Base-by-base conservation (phyloP, 139 green algal genomes). In the Haematococcus lacustris region DNA sequence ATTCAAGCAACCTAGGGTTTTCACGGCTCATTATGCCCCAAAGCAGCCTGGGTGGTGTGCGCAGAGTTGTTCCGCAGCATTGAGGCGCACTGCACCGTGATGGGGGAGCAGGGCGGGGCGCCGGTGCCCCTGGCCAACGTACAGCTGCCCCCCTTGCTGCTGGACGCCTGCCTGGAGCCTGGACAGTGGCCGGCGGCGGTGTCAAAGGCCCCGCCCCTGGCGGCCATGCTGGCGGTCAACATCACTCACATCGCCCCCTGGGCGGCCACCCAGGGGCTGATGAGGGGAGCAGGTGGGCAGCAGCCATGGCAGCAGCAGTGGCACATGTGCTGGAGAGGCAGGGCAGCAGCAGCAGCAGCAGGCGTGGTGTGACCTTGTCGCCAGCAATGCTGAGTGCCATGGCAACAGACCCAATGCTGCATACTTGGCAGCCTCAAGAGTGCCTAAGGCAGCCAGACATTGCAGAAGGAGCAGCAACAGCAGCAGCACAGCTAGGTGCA, bases 221-320 rank as follows among this genome's bases (percentile, higher is more conserved):
- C 35, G 26, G 65, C 13, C 21, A 21, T 87, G 2, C 3, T 85
- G 34, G 72, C 37, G 38, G 62, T 77, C 50, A 88, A 87, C 68
- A 79, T 87, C 78, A 78, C 60, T 34, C 85, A 90, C 80, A 90
- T 90, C 64, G 67, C 51, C 0, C 83, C 85, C 0, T 80, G 78
- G 78, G 66, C 37, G 28, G 78, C 75, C 5, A 90, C 83, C 0
- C 38, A 51, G 32, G 85, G 85, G 0, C 68, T 90, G 41, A 30
- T 89, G 34, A 1, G 0, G 13, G 83, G 83, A 9, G 83, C 85
- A 0, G 82, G 70, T 35, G 37, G 37, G 25, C n/a, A n/a, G n/a
- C n/a, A n/a, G n/a, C n/a, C n/a, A n/a, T n/a, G n/a, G n/a, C n/a
- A n/a, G n/a, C n/a, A n/a, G n/a, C n/a, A n/a, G n/a, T n/a, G n/a